A percentile compares a stretch with the other conserved stretches of the same genome.
Conservation (phyloP, 2,329 filamentous ascomycete genomes). For the Ilyonectria sp. region DNA sequence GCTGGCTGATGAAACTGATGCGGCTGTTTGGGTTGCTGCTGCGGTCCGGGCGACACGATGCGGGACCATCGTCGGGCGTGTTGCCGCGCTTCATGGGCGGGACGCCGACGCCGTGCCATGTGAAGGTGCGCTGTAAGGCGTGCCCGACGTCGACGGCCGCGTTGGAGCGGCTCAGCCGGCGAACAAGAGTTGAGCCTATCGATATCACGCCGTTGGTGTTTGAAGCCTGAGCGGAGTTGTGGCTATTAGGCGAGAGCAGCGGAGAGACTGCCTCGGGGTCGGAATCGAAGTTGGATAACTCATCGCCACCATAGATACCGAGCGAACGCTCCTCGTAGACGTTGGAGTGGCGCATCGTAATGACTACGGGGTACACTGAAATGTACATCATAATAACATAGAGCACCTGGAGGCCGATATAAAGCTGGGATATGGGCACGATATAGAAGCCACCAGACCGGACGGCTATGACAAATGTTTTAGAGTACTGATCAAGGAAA, state of each 20-base stretch:
- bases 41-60: background rate
- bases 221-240: too few relatives aligned
- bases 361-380: background rate
- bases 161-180: too few relatives aligned
- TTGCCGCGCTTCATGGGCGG: too few relatives aligned
- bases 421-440: background rate
- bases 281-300: too few relatives aligned
- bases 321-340: background rate
- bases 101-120: too few relatives aligned
- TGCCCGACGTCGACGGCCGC: too few relatives aligned
- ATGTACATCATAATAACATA: background rate
- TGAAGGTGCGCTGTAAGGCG: too few relatives aligned
- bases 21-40: background rate
- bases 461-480: background rate
- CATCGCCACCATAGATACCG: background rate
- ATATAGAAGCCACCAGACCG: background rate
- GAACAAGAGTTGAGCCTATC: too few relatives aligned
- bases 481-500: background rate
- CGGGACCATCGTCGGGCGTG: background rate
- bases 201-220: too few relatives aligned
- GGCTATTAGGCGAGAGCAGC: too few relatives aligned
- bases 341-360: background rate
- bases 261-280: too few relatives aligned
- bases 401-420: background rate
- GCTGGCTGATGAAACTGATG: background rate